Evolutionary conservation across 208 protist species (phyloP).

Genomic region (Acanthamoeba castellanii): DNA sequence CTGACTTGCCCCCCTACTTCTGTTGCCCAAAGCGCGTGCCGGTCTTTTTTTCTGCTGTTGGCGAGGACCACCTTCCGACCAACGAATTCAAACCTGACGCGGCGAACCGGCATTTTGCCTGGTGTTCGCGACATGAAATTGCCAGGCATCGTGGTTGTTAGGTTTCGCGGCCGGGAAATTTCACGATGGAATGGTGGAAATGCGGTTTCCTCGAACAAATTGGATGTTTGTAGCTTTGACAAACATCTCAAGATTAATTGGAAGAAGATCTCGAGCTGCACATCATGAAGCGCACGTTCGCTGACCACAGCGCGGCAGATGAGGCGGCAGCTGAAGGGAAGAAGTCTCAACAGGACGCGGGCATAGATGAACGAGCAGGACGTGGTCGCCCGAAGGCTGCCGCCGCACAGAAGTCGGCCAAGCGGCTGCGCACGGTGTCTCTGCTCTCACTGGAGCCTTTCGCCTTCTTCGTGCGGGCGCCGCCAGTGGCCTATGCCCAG

Average conservation of each 20-base stretch:
- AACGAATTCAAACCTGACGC: not conserved
- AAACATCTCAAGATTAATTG: not conserved
- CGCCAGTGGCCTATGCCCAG: slow-evolving; percentile 65
- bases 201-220: too few relatives aligned
- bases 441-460: slow-evolving; percentile 53
- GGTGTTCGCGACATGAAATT: not conserved
- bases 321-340: not conserved
- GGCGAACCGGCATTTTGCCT: slow-evolving; percentile 4
- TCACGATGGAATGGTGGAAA: too few relatives aligned
- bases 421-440: slow-evolving; percentile 57
- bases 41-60: not conserved
- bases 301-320: not conserved
- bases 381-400: not conserved
- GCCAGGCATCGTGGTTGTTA: not conserved
- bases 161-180: not conserved
- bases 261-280: not conserved
- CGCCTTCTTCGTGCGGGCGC: slow-evolving; percentile 53
- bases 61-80: not conserved
- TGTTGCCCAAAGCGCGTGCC: not conserved
- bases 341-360: not conserved
- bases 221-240: too few relatives aligned
- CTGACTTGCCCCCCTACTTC: not conserved
- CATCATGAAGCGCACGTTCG: not conserved
- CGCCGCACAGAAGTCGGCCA: slow-evolving; percentile 1
- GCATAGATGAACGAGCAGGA: not conserved